Evolutionary conservation across 108 stramenopile genomes (phyloP), one percentile per base, ranked within the genome.

Genomic region (Cylindrotheca fusiformis): DNA sequence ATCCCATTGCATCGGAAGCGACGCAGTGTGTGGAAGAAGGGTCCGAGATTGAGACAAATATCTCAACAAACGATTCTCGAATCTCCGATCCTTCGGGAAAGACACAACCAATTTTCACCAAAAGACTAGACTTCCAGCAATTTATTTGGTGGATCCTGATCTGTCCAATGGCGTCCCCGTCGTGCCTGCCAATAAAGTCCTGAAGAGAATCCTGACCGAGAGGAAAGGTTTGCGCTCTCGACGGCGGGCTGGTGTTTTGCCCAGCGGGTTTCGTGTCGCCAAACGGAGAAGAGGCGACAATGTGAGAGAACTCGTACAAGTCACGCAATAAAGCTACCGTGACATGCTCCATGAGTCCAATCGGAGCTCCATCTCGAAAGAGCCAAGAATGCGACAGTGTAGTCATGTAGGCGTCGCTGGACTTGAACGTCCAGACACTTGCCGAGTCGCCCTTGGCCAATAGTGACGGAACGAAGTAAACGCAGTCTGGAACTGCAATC

Each of bases 341-440:
- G 14, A 91, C 67, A 23, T 74, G 52, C 48, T 87, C 86, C 80
- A 91, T 85, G 52, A 91, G 48, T 10, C 79, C 78, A 1, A 71
- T 65, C 3, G 84, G 84, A 21, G 76, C 78, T 10, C 86, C 86
- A 27, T 91, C 86, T 17, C 84, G 78, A 46, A 91, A 86, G 26
- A 87, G 32, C 74, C 82, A 71, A 18, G 82, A 76, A 29, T 57
- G 64, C 4, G 33, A 48, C 29, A 67, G 32, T 8, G 60, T 54
- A 17, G 52, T 67, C 65, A 81, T 79, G 74, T 77, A 84, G 19
- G 77, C 55, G 21, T 87, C 84, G 46, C 69, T 76, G 2, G 82
- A 76, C 60, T 87, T 87, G 71, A 77, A 91, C 2, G 81, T 85
- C 90, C 90, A 91, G n/a, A 82, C 60, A 48, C 83, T 84, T 2